phyloP scores from a whole-genome alignment of 2,329 filamentous ascomycete species.

The Beauveria pseudobassiana region DNA sequence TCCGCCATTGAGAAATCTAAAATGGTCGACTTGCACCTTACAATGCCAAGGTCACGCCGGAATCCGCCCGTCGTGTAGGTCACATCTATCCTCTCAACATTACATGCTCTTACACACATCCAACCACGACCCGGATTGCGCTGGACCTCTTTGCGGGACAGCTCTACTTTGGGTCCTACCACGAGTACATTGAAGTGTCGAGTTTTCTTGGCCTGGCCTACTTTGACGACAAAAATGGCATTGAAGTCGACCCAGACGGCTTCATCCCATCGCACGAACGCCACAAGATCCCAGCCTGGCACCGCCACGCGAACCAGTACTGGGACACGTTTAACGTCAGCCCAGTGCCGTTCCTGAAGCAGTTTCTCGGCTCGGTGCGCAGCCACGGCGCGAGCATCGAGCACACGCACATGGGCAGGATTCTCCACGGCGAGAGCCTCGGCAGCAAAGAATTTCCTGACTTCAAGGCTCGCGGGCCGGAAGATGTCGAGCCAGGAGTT shows the following conservation, averaged over 20 bases:
- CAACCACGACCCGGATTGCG: constrained; percentile 22
- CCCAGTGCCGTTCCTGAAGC: constrained; percentile 30
- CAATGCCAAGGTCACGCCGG: constrained; percentile 14
- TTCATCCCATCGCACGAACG: constrained; percentile 23
- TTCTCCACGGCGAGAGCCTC: constrained; percentile 27
- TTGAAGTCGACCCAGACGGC: constrained; percentile 19
- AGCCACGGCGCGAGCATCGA: constrained; percentile 29
- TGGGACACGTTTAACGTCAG: constrained; percentile 20
- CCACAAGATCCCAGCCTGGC: not conserved
- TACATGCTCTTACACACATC: constrained; percentile 17
- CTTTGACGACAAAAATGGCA: constrained; percentile 16
- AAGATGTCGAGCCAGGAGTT: not conserved
- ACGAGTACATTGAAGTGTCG: constrained; percentile 48
- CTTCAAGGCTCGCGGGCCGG: not conserved
- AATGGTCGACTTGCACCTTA: constrained; percentile 40
- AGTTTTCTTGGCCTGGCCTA: constrained; percentile 42
- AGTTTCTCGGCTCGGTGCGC: constrained; percentile 29
- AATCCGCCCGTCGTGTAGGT: not conserved
- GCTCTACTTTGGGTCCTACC: constrained; percentile 49
- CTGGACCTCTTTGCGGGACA: constrained; percentile 63
- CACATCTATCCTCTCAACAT: not conserved
- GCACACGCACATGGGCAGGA: constrained; percentile 34
- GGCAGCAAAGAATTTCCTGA: constrained; percentile 16
- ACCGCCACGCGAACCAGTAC: not conserved
- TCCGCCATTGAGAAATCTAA: constrained; percentile 22